Conservation (phyloP, 352 stramenopile genomes). For the Halophytophthora batemanensis region DNA sequence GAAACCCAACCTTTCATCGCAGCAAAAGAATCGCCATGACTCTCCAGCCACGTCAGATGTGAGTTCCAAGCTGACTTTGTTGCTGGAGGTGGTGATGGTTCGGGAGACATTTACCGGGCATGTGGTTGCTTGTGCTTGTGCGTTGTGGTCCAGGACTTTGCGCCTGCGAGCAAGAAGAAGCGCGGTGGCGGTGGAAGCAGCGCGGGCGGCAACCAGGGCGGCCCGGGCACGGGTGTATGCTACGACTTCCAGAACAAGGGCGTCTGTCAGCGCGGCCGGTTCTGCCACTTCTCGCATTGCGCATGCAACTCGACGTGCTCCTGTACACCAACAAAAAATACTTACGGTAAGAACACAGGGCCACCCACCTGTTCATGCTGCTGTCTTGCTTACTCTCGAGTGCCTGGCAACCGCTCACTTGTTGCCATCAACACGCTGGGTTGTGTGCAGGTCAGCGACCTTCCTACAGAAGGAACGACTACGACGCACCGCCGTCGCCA, state of each 20-base stretch:
- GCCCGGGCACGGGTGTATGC: slow-evolving; percentile 70
- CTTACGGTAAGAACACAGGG: slow-evolving; percentile 54
- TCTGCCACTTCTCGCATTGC: slow-evolving; percentile 87
- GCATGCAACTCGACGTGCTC: slow-evolving; percentile 85
- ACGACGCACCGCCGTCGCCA: slow-evolving; percentile 69
- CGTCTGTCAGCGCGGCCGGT: slow-evolving; percentile 75
- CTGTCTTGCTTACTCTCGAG: neutral
- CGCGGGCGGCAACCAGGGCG: slow-evolving; percentile 24
- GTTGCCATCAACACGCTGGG: neutral
- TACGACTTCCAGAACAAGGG: slow-evolving; percentile 90
- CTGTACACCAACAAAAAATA: slow-evolving; percentile 80
- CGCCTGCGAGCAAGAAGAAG: slow-evolving; percentile 66
- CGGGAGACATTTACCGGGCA: neutral
- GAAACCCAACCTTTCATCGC: slow-evolving; percentile 33
- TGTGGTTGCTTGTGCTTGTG: neutral
- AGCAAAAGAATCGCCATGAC: slow-evolving; percentile 41
- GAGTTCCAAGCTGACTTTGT: neutral
- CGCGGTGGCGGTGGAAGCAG: slow-evolving; percentile 21
- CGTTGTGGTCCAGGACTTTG: slow-evolving; percentile 45
- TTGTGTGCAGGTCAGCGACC: slow-evolving; percentile 58
- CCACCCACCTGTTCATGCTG: neutral
- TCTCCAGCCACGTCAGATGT: slow-evolving; percentile 37
- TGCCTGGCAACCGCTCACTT: too few species aligned
- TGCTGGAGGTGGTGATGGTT: neutral
- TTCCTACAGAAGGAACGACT: slow-evolving; percentile 79